Evolutionary conservation across 768 basidiomycete species (phyloP).

Genomic region (Infundibulicybe gibba): DNA sequence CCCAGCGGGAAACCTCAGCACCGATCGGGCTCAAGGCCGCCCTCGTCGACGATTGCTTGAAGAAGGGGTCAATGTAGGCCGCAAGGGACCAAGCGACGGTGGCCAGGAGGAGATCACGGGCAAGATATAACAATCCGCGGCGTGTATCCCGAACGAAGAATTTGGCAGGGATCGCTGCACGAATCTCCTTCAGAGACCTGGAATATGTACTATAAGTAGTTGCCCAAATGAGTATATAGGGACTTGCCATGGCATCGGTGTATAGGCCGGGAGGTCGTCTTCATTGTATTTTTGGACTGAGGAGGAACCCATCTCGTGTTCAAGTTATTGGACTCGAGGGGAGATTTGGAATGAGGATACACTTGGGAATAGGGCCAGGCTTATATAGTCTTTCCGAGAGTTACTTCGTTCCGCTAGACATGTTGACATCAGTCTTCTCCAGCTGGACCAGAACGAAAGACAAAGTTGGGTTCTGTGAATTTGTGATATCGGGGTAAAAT

Average conservation of each 20-base stretch:
- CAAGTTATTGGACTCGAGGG: no score
- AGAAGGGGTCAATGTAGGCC: neutral
- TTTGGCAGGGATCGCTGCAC: neutral
- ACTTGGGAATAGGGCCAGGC: no score
- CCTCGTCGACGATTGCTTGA: neutral
- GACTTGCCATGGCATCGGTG: neutral
- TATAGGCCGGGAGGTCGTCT: neutral
- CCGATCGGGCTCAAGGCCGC: neutral
- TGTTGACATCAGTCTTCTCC: no score
- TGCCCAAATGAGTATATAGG: neutral
- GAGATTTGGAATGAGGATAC: no score
- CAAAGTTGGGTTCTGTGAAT: no score
- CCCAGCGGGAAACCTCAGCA: neutral
- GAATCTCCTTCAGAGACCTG: neutral
- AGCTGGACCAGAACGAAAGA: no score
- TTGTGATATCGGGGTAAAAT: no score
- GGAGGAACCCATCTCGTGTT: neutral
- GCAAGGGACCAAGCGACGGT: neutral
- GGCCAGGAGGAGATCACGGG: neutral
- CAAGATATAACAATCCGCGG: slow-evolving; percentile 1
- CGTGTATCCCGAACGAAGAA: neutral
- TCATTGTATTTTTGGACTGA: neutral
- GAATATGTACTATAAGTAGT: neutral
- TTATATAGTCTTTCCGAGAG: no score
- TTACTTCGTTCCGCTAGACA: no score